A percentile compares a stretch with the other conserved stretches of the same genome.
Evolutionary conservation across 441 rosid species (phyloP).

Genomic region (Raphanus hybrid): DNA sequence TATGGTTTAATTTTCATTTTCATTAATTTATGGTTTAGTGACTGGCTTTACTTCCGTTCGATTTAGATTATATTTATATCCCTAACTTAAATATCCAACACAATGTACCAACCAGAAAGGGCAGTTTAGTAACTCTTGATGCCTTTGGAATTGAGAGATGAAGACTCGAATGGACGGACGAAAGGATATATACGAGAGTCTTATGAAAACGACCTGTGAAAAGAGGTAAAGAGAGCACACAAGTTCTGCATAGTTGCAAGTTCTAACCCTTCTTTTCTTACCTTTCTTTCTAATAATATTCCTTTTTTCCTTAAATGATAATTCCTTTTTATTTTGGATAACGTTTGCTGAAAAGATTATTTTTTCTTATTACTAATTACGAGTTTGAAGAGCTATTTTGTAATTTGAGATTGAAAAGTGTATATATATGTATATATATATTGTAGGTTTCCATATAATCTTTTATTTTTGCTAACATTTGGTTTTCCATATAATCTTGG

Average conservation of each 20-base stretch:
- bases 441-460: conserved; percentile 1
- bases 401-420: conserved; percentile 1
- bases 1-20: background rate
- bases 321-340: background rate
- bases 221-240: conserved; percentile 22
- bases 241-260: conserved; percentile 17
- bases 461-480: background rate
- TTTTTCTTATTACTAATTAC: conserved; percentile 28
- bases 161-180: conserved; percentile 23
- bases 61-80: background rate
- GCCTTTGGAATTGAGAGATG: background rate
- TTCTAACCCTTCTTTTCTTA: background rate
- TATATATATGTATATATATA: background rate
- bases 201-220: conserved; percentile 20
- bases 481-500: conserved; percentile 5
- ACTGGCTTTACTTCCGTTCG: background rate
- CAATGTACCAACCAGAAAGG: background rate
- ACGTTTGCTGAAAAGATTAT: conserved; percentile 9
- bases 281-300: background rate
- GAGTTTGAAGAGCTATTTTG: conserved; percentile 22
- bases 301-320: background rate
- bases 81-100: background rate
- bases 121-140: background rate
- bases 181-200: conserved; percentile 21
- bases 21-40: background rate